These are phyloP conservation scores for Voacanga thouarsii DNA, from an alignment of 257 asterid species.

Conservation along the genomic window DNA sequence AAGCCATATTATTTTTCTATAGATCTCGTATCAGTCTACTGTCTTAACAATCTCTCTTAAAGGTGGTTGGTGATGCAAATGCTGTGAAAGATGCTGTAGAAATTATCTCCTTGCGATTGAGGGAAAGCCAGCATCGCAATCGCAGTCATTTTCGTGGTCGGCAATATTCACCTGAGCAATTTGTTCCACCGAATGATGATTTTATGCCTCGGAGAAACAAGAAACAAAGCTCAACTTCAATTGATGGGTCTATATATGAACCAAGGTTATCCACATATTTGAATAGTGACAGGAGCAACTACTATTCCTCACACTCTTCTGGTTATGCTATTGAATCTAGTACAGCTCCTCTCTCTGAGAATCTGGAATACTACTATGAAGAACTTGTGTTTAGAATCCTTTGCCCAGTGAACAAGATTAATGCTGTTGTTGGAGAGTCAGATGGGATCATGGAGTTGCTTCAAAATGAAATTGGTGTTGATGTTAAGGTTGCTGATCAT, in stretches of 20 bases:
- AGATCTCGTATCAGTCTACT: neutral
- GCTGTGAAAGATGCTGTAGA: slow-evolving; percentile 67
- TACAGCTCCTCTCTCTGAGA: slow-evolving; percentile 37
- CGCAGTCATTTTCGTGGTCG: slow-evolving; percentile 52
- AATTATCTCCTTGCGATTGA: slow-evolving; percentile 71
- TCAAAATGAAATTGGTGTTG: slow-evolving; percentile 74
- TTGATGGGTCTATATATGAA: slow-evolving; percentile 50
- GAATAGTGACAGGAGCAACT: slow-evolving; percentile 31
- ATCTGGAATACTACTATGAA: slow-evolving; percentile 45
- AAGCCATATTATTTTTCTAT: neutral
- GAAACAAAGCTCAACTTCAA: slow-evolving; percentile 38
- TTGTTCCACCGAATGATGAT: slow-evolving; percentile 50
- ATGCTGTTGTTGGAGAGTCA: slow-evolving; percentile 62
- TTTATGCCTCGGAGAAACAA: slow-evolving; percentile 36
- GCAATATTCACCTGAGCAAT: slow-evolving; percentile 53
- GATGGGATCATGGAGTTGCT: slow-evolving; percentile 77
- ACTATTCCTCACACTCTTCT: slow-evolving; percentile 52
- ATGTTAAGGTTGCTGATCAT: slow-evolving; percentile 55
- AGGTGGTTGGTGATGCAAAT: slow-evolving; percentile 75
- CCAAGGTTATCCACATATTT: slow-evolving; percentile 51
- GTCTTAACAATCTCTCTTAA: slow-evolving; percentile 17
- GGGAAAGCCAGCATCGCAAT: slow-evolving; percentile 91
- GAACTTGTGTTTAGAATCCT: slow-evolving; percentile 79
- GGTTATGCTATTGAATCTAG: slow-evolving; percentile 52
- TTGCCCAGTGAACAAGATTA: slow-evolving; percentile 70